Evolutionary conservation across 345 rosid genomes (phyloP).

Genomic region (Arabidopsis suecica): DNA sequence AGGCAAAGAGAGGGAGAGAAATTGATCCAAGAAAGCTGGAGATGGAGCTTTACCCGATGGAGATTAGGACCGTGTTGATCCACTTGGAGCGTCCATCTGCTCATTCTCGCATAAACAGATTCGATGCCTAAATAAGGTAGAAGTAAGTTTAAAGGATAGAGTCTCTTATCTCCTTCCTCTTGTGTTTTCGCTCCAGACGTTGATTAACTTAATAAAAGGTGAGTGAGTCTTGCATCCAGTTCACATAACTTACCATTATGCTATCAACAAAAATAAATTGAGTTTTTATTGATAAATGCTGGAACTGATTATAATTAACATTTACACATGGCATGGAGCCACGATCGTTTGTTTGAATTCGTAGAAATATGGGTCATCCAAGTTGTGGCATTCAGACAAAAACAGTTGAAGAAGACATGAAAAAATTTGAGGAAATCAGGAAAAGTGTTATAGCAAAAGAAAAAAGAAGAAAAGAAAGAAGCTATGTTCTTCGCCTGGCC

Average conservation of each 20-base stretch:
- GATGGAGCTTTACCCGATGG: constrained; percentile 88
- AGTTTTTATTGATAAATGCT: constrained; percentile 22
- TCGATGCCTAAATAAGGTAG: constrained; percentile 29
- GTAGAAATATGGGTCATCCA: constrained; percentile 33
- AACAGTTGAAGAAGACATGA: constrained; percentile 34
- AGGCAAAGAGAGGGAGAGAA: constrained; percentile 63
- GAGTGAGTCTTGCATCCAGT: constrained; percentile 29
- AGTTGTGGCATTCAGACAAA: constrained; percentile 39
- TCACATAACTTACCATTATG: constrained; percentile 27
- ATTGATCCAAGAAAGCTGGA: constrained; percentile 66
- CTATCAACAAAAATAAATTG: constrained; percentile 21
- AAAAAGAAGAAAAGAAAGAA: constrained; percentile 27
- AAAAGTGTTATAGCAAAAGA: constrained; percentile 33
- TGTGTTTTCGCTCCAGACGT: constrained; percentile 21
- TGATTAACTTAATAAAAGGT: constrained; percentile 36
- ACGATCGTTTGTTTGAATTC: constrained; percentile 31
- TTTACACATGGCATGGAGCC: constrained; percentile 46
- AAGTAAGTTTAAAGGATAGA: constrained; percentile 18
- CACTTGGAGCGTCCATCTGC: constrained; percentile 47
- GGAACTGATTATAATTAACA: constrained; percentile 39
- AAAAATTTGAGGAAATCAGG: neutral
- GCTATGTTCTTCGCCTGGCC: constrained; percentile 57
- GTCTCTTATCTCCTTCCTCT: constrained; percentile 25
- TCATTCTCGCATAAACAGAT: constrained; percentile 28
- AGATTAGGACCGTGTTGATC: constrained; percentile 71